Percentiles rank a stretch among this genome's conserved stretches.
These are phyloP conservation scores for Acacia acuminata DNA, from an alignment of 306 rosid species.

Conservation along the genomic window DNA sequence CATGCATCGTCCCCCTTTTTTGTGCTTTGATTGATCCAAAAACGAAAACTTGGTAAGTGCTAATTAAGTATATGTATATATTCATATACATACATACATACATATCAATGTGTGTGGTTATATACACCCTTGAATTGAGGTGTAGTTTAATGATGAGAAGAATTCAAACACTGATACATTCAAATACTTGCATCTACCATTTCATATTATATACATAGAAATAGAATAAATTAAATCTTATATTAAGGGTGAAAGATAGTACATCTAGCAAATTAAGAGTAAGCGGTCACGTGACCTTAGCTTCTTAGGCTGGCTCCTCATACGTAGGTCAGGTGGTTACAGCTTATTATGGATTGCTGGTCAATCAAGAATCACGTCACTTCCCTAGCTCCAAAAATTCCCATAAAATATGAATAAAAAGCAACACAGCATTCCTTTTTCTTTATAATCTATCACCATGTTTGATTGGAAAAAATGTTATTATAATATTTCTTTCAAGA, in stretches of 20 bases:
- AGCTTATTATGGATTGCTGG: neutral
- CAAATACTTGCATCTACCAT: neutral
- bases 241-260: too few species aligned
- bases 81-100: too few species aligned
- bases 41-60: neutral
- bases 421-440: too few species aligned
- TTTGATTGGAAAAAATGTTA: neutral
- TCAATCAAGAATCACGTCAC: conserved; percentile 8
- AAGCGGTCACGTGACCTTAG: too few species aligned
- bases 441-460: neutral
- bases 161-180: neutral
- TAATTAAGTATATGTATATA: neutral
- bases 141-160: neutral
- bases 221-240: neutral
- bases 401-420: neutral
- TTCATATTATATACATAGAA: neutral
- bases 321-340: neutral
- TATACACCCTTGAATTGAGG: neutral
- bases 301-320: neutral
- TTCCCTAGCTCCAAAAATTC: neutral
- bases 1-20: neutral
- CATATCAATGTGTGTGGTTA: too few species aligned
- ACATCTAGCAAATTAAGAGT: too few species aligned
- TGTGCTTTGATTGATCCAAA: neutral
- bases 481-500: too few species aligned